phyloP scores from a whole-genome alignment of 306 rosid species.

The Medicago arabica region DNA sequence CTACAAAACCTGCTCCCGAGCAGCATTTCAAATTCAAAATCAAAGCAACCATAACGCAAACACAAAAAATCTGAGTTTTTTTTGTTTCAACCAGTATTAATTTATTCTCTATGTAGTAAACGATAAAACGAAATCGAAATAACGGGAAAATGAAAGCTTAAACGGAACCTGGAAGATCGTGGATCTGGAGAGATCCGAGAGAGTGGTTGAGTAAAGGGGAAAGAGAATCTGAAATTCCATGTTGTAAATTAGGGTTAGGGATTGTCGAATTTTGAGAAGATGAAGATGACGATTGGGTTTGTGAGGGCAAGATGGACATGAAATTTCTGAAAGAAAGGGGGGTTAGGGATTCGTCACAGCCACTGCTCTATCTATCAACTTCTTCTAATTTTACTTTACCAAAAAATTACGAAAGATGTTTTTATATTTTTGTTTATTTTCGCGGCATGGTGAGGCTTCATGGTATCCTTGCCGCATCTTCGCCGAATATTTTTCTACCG shows the following conservation, averaged over 20 bases:
- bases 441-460: slow-evolving; percentile 22
- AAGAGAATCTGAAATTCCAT: slow-evolving; percentile 58
- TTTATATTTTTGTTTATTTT: not conserved
- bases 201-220: slow-evolving; percentile 42
- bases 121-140: not conserved
- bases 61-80: too few relatives aligned
- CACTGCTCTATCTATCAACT: slow-evolving; percentile 23
- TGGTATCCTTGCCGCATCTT: slow-evolving; percentile 24
- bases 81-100: too few relatives aligned
- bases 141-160: not conserved
- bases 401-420: slow-evolving; percentile 9
- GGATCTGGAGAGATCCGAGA: slow-evolving; percentile 69
- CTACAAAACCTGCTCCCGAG: not conserved
- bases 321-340: slow-evolving; percentile 53
- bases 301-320: slow-evolving; percentile 99
- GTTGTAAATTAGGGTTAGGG: slow-evolving; percentile 67
- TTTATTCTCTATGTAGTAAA: not conserved
- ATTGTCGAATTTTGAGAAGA: slow-evolving; percentile 58
- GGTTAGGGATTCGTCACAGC: slow-evolving; percentile 36
- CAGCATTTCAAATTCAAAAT: slow-evolving; percentile 4
- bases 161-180: slow-evolving; percentile 57
- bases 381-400: slow-evolving; percentile 1
- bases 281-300: slow-evolving; percentile 66
- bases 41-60: not conserved
- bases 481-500: not conserved